phyloP scores from a whole-genome alignment of 2,329 filamentous ascomycete genomes.

The Exophiala oligosperma region DNA sequence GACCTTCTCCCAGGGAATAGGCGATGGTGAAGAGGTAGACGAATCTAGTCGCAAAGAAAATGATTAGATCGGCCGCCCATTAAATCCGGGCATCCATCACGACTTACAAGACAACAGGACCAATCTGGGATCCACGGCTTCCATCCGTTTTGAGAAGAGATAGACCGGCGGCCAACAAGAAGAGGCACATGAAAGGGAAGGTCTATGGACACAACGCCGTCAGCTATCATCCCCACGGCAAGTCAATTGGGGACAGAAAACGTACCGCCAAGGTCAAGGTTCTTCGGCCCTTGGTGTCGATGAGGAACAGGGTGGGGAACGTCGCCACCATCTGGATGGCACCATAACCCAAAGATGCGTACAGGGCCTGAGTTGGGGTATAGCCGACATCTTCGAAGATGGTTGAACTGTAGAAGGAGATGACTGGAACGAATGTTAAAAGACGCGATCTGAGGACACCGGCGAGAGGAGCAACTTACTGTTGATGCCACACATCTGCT shows the following conservation, averaged over 20 bases:
- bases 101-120: conserved; percentile 34
- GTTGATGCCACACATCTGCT: conserved; percentile 34
- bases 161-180: conserved; percentile 37
- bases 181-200: conserved; percentile 39
- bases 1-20: conserved; percentile 41
- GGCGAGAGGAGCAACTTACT: neutral
- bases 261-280: conserved; percentile 27
- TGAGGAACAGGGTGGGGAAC: conserved; percentile 39
- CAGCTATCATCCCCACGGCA: neutral
- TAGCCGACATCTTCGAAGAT: conserved; percentile 20
- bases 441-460: neutral
- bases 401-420: conserved; percentile 1
- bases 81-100: too few species aligned
- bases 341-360: conserved; percentile 39
- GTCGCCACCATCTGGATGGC: conserved; percentile 38
- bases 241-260: neutral
- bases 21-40: conserved; percentile 38
- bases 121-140: conserved; percentile 31
- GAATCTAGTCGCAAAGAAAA: conserved; percentile 17
- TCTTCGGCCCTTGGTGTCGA: conserved; percentile 40
- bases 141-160: conserved; percentile 33
- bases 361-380: conserved; percentile 32
- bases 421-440: neutral
- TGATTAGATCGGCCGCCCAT: too few species aligned
- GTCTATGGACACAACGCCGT: conserved; percentile 28